Base-by-base conservation (phyloP, 805 yeast genomes). In the Ogataea degrootiae region DNA sequence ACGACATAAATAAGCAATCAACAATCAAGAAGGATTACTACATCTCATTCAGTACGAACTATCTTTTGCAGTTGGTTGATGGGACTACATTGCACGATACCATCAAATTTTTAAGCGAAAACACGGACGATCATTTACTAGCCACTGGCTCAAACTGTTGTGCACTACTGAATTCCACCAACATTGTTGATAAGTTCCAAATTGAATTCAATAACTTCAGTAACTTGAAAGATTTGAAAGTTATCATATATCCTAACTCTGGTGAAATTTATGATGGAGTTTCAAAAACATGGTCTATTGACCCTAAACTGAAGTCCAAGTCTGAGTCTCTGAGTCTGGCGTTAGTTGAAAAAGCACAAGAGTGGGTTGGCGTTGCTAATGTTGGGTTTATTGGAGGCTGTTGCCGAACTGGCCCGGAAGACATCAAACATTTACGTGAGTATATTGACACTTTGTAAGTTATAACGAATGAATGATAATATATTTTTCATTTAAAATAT, bases 131-230 rank as follows among this genome's bases (percentile, higher is more conserved):
- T 29, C 41, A 61, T 53, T 41, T 56, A 40, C 34, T 77, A 4
- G 80, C 80, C 0, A 59, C 83, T 17, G 95, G 96, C 0, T 77
- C 82, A 48, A 87, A 87, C 57, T 87, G 96, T 62, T 76, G 83
- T 38, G 74, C 77, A 21, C 73, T 73, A 43, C 57, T 63, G 12
- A 55, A 59, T 16, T 75, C 83, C 1, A 50, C 65, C 0, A 59
- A 56, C 1, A 74, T 81, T 45, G 58, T 83, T 19, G 46, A 53
- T 17, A 65, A 58, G 17, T 43, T 63, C 26, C 51, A 50, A 39
- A 43, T 6, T 36, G 57, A 42, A 22, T 40, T 56, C 23, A 40
- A 42, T 21, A 40, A 44, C 34, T 49, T 40, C 42, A 43, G 37
- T 39, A 52, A 56, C 26, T 42, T 53, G 12, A 36, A 41, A 6